A percentile compares a stretch with the other conserved stretches of the same genome.
These are phyloP conservation scores for Rhinocladiella similis DNA, from an alignment of 2,329 filamentous ascomycete species.

Conservation along the genomic window DNA sequence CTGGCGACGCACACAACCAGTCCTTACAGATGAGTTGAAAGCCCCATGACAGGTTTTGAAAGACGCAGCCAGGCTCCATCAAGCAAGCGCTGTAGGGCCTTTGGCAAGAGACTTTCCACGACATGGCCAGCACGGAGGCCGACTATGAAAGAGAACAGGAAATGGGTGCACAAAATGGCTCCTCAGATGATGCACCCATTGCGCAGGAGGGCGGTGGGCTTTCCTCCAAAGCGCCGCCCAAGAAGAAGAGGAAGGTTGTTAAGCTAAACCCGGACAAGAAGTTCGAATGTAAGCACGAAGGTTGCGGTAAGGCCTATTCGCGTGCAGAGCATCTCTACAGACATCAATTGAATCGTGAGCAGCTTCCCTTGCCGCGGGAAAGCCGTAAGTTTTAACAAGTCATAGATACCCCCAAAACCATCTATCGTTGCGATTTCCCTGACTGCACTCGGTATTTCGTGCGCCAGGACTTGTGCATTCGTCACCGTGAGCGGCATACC, in stretches of 20 bases:
- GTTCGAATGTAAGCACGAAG: conserved; percentile 80
- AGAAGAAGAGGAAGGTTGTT: conserved; percentile 46
- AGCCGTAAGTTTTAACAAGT: too few relatives aligned
- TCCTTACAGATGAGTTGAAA: conserved; percentile 6
- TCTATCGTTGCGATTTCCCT: conserved; percentile 89
- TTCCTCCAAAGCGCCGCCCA: conserved; percentile 27
- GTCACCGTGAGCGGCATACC: conserved; percentile 77
- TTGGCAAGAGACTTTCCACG: not conserved
- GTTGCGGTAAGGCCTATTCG: conserved; percentile 94
- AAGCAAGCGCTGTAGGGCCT: not conserved
- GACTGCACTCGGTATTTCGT: conserved; percentile 91
- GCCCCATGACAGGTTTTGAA: conserved; percentile 2
- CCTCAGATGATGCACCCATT: conserved; percentile 9
- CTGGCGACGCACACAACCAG: not conserved
- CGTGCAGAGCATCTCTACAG: conserved; percentile 95
- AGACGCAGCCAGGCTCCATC: not conserved
- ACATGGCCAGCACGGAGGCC: conserved; percentile 18
- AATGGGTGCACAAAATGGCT: conserved; percentile 9
- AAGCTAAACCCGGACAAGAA: conserved; percentile 50
- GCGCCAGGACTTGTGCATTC: conserved; percentile 85
- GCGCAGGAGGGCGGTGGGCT: conserved; percentile 1
- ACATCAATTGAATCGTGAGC: conserved; percentile 88
- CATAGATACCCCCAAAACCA: conserved; percentile 85
- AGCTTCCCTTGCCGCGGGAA: conserved; percentile 3
- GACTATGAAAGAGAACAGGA: conserved; percentile 15